Percentiles rank a stretch among this genome's conserved stretches.
These are phyloP conservation scores for Obelidium mucronatum DNA, from an alignment of 192 early-diverging fungal genomes.

Conservation along the genomic window DNA sequence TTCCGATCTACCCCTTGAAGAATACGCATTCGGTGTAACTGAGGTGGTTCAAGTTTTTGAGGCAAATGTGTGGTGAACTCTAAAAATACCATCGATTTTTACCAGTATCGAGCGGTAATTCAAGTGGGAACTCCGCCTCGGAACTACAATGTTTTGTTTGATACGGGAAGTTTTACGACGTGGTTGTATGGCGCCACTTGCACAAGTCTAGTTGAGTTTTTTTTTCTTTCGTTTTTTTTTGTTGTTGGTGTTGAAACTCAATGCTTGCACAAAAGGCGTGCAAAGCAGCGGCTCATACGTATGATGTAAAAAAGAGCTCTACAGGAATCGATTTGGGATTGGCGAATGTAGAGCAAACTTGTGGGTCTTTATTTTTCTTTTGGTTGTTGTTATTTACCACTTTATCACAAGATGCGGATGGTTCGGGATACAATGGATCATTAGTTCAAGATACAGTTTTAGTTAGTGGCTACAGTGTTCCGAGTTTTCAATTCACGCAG, in stretches of 20 bases:
- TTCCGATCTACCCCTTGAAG: not conserved
- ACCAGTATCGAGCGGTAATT: slow-evolving; percentile 37
- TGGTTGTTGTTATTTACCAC: not conserved
- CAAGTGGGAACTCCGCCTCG: slow-evolving; percentile 50
- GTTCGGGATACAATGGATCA: not conserved
- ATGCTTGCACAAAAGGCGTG: not conserved
- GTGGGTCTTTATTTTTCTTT: not conserved
- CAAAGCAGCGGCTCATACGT: slow-evolving; percentile 28
- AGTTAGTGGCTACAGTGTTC: not conserved
- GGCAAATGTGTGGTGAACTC: not conserved
- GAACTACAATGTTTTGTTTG: slow-evolving; percentile 47
- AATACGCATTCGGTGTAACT: not conserved
- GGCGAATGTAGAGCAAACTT: slow-evolving; percentile 11
- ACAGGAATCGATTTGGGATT: slow-evolving; percentile 30
- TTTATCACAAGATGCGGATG: slow-evolving; percentile 2
- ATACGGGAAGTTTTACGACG: slow-evolving; percentile 51
- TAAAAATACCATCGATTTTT: not conserved
- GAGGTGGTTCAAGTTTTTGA: not conserved
- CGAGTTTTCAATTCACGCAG: slow-evolving; percentile 17
- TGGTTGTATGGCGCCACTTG: slow-evolving; percentile 49
- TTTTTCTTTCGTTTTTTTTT: not conserved
- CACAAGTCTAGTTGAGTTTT: not conserved
- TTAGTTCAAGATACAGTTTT: slow-evolving; percentile 3
- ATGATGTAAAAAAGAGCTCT: slow-evolving; percentile 33
- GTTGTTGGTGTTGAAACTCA: not conserved